phyloP scores from a whole-genome alignment of 2,329 filamentous ascomycete genomes.

The Exophiala lecanii-corni region DNA sequence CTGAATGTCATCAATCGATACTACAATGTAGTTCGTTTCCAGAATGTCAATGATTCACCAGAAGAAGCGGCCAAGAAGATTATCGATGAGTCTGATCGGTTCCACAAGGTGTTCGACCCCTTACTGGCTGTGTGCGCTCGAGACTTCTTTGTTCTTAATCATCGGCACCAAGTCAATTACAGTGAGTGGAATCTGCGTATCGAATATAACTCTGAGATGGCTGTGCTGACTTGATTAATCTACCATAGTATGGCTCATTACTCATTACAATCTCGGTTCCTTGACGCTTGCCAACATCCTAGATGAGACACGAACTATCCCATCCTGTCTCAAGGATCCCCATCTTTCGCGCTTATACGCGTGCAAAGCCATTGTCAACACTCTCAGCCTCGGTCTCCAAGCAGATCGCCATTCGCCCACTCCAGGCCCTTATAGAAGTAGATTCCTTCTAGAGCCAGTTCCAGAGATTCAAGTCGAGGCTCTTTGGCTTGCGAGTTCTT shows the following conservation, averaged over 20 bases:
- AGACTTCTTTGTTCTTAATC: slow-evolving; percentile 5
- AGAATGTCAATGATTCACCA: slow-evolving; percentile 1
- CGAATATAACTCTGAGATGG: neutral
- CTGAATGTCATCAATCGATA: slow-evolving; percentile 5
- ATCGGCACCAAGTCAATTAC: slow-evolving; percentile 5
- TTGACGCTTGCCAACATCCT: slow-evolving; percentile 9
- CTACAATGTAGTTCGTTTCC: neutral
- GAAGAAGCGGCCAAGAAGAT: slow-evolving; percentile 3
- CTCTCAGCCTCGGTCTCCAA: slow-evolving; percentile 6
- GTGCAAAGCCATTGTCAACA: slow-evolving; percentile 10
- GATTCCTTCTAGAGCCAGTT: slow-evolving; percentile 6
- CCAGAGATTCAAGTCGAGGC: slow-evolving; percentile 9
- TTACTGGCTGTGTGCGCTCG: slow-evolving; percentile 7
- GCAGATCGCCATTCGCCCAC: slow-evolving; percentile 7
- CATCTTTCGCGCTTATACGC: slow-evolving; percentile 2
- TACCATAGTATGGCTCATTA: slow-evolving; percentile 3
- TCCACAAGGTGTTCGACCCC: slow-evolving; percentile 9
- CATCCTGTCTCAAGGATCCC: slow-evolving; percentile 2
- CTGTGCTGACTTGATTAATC: neutral
- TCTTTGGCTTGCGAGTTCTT: neutral
- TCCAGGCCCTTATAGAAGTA: slow-evolving; percentile 2
- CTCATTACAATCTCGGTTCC: slow-evolving; percentile 8
- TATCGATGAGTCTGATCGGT: slow-evolving; percentile 5
- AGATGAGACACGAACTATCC: neutral
- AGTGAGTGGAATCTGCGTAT: slow-evolving; percentile 3